Evolutionary conservation across 1,284 basidiomycete species (phyloP).

Genomic region (Veloboletus limbatus): DNA sequence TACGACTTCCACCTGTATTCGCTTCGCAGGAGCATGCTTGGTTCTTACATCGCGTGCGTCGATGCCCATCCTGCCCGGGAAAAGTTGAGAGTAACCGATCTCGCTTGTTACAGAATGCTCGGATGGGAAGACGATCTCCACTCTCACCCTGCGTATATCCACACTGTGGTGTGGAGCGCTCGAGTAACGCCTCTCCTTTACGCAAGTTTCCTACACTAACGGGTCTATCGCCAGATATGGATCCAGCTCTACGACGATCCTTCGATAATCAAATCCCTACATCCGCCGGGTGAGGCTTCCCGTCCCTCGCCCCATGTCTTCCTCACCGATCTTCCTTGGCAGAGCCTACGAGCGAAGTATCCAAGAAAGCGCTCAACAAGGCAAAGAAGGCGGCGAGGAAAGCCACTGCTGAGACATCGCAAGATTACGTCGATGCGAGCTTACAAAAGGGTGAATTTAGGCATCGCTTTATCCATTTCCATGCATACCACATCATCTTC

Average conservation of each 20-base stretch:
- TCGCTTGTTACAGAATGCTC: slow-evolving; percentile 55
- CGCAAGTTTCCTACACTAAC: slow-evolving; percentile 13
- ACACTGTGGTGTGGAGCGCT: slow-evolving; percentile 69
- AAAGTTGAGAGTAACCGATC: slow-evolving; percentile 1
- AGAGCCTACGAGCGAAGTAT: slow-evolving; percentile 49
- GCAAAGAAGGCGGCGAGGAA: slow-evolving; percentile 83
- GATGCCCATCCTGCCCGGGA: background rate
- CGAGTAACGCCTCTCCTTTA: slow-evolving; percentile 42
- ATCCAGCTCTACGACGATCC: slow-evolving; percentile 76
- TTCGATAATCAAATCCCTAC: slow-evolving; percentile 45
- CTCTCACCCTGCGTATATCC: slow-evolving; percentile 74
- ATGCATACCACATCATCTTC: slow-evolving; percentile 13
- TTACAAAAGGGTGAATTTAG: slow-evolving; percentile 40
- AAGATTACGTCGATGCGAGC: slow-evolving; percentile 39
- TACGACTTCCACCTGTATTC: slow-evolving; percentile 99
- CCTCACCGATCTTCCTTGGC: slow-evolving; percentile 36
- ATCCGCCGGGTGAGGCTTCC: slow-evolving; percentile 28
- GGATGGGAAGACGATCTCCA: slow-evolving; percentile 81
- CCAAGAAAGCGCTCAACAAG: slow-evolving; percentile 87
- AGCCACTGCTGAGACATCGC: slow-evolving; percentile 59
- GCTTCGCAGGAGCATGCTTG: slow-evolving; percentile 85
- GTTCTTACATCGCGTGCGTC: slow-evolving; percentile 75
- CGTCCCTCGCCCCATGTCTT: slow-evolving; percentile 27
- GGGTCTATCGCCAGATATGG: slow-evolving; percentile 57
- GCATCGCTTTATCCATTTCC: slow-evolving; percentile 14